Evolutionary conservation across 2,329 filamentous ascomycete genomes (phyloP).

Genomic region (Huntiella moniliformis): DNA sequence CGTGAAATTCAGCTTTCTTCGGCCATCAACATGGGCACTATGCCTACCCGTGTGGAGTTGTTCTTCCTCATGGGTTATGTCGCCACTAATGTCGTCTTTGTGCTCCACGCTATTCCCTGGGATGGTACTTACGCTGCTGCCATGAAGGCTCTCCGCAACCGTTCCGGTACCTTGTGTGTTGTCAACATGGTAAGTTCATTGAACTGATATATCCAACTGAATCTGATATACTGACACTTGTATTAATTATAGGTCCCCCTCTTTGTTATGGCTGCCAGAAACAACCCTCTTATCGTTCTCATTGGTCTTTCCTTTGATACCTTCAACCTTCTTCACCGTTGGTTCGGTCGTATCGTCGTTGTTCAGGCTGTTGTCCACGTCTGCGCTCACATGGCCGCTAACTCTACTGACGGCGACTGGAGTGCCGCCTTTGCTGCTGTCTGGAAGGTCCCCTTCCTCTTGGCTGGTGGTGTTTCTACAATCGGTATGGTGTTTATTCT

Average conservation of each 20-base stretch:
- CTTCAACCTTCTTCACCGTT: slow-evolving; percentile 59
- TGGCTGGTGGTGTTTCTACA: slow-evolving; percentile 18
- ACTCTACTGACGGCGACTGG: slow-evolving; percentile 2
- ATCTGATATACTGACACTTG: not conserved
- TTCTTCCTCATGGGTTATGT: slow-evolving; percentile 39
- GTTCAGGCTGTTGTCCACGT: slow-evolving; percentile 51
- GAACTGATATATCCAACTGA: too few relatives aligned
- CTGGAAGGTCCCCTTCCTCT: slow-evolving; percentile 7
- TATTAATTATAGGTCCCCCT: slow-evolving; percentile 34
- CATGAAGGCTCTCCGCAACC: slow-evolving; percentile 51
- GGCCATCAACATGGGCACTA: slow-evolving; percentile 40
- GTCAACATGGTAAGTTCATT: slow-evolving; percentile 56
- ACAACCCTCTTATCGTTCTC: slow-evolving; percentile 73
- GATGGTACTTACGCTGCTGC: slow-evolving; percentile 24
- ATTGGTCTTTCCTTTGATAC: slow-evolving; percentile 87
- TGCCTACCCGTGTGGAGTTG: slow-evolving; percentile 45
- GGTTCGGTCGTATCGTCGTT: slow-evolving; percentile 60
- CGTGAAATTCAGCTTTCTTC: slow-evolving; percentile 43
- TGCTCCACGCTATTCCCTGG: slow-evolving; percentile 40
- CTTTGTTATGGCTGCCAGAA: slow-evolving; percentile 72
- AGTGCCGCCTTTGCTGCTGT: slow-evolving; percentile 2
- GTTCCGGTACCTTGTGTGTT: slow-evolving; percentile 64
- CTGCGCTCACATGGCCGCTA: slow-evolving; percentile 16
- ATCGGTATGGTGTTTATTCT: slow-evolving; percentile 42
- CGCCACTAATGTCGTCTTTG: slow-evolving; percentile 46